A percentile compares a stretch with the other conserved stretches of the same genome.
Evolutionary conservation across 192 early-diverging fungal genomes (phyloP).

Genomic region (Mortierella hygrophila): DNA sequence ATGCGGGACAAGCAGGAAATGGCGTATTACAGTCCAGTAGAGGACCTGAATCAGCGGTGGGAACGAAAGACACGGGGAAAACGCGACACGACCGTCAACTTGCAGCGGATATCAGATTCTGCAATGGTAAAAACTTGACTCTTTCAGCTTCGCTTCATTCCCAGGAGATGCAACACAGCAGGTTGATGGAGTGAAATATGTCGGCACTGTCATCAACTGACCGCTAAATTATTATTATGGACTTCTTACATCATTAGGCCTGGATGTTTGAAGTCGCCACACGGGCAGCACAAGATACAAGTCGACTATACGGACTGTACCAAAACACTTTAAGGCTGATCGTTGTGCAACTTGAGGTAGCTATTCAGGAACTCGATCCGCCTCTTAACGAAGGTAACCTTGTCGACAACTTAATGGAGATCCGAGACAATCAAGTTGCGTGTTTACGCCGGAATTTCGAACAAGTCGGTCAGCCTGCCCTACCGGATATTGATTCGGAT

Average conservation of each 20-base stretch:
- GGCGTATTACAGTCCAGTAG: not conserved
- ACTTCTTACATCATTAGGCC: not conserved
- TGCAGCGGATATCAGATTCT: constrained; percentile 7
- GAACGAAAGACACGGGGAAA: not conserved
- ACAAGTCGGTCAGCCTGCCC: not conserved
- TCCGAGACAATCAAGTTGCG: not conserved
- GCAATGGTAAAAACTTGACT: not conserved
- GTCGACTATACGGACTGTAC: constrained; percentile 27
- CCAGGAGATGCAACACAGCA: not conserved
- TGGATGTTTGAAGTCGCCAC: constrained; percentile 8
- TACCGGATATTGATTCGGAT: not conserved
- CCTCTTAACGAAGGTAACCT: not conserved
- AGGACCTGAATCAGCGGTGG: not conserved
- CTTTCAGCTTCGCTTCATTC: not conserved
- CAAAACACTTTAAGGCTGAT: constrained; percentile 16
- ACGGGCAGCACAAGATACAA: constrained; percentile 8
- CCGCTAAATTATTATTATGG: not conserved
- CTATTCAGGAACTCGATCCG: not conserved
- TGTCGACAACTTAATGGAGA: not conserved
- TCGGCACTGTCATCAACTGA: not conserved
- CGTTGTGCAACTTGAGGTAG: not conserved
- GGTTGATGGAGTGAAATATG: not conserved
- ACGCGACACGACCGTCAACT: not conserved
- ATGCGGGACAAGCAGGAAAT: not conserved
- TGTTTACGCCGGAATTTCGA: not conserved